Evolutionary conservation across 257 asterid species (phyloP).

Genomic region (Sherardia arvensis): DNA sequence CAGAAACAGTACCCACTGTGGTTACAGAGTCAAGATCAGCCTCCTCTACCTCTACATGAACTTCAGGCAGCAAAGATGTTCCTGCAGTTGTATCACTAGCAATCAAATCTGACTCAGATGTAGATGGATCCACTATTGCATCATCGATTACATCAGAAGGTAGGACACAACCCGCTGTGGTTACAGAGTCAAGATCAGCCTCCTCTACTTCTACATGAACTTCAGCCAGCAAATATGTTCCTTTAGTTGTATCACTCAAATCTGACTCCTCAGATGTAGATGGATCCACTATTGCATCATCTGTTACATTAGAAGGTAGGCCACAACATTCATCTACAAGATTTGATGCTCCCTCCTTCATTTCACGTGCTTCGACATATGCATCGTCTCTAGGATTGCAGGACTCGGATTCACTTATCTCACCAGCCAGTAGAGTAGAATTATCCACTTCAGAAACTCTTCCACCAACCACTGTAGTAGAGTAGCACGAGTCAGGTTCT

Average conservation of each 20-base stretch:
- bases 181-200: constrained; percentile 21
- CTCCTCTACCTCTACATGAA: constrained; percentile 18
- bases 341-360: constrained; percentile 18
- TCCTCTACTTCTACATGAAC: constrained; percentile 18
- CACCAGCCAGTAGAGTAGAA: constrained; percentile 23
- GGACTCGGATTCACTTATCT: constrained; percentile 13
- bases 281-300: constrained; percentile 24
- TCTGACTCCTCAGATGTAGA: no score
- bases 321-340: constrained; percentile 25
- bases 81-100: constrained; percentile 25
- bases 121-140: constrained; percentile 21
- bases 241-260: constrained; percentile 20
- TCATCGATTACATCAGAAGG: constrained; percentile 14
- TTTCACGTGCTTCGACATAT: constrained; percentile 14
- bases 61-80: constrained; percentile 4
- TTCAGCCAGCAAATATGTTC: constrained; percentile 4
- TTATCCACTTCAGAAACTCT: constrained; percentile 4
- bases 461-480: constrained; percentile 1
- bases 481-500: constrained; percentile 6
- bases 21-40: constrained; percentile 20
- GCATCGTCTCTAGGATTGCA: constrained; percentile 15
- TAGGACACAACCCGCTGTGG: constrained; percentile 22
- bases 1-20: constrained; percentile 19
- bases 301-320: constrained; percentile 15
- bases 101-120: constrained; percentile 12